phyloP scores from a whole-genome alignment of 179 eudicot species.

The Beta lomatogona region DNA sequence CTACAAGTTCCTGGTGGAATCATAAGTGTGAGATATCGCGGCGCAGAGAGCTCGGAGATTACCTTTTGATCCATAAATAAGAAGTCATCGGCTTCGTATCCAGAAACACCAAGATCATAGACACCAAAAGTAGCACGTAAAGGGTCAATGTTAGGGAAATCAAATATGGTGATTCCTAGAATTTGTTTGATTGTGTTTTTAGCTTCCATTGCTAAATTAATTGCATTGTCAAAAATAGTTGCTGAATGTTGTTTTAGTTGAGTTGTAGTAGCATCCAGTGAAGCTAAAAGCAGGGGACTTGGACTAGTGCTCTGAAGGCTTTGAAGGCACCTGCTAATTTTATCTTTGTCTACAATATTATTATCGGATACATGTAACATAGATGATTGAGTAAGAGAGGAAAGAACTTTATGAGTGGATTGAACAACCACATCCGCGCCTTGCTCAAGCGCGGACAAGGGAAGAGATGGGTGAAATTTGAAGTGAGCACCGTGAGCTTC shows the following conservation, averaged over 20 bases:
- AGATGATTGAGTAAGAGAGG: slow-evolving; percentile 81
- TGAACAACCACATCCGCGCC: slow-evolving; percentile 67
- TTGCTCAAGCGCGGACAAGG: slow-evolving; percentile 63
- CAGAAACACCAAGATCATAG: slow-evolving; percentile 50
- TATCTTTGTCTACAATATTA: slow-evolving; percentile 52
- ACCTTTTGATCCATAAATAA: slow-evolving; percentile 45
- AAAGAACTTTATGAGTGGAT: slow-evolving; percentile 69
- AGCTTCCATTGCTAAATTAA: slow-evolving; percentile 49
- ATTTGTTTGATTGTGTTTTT: slow-evolving; percentile 39
- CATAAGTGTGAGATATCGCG: slow-evolving; percentile 48
- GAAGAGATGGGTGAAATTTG: slow-evolving; percentile 61
- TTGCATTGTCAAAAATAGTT: slow-evolving; percentile 40
- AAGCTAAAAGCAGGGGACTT: slow-evolving; percentile 62
- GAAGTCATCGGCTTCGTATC: slow-evolving; percentile 60
- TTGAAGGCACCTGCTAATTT: slow-evolving; percentile 57
- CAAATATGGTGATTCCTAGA: slow-evolving; percentile 45
- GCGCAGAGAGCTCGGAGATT: slow-evolving; percentile 52
- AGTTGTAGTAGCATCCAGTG: slow-evolving; percentile 71
- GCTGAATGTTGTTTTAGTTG: slow-evolving; percentile 45
- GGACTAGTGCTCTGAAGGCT: slow-evolving; percentile 73
- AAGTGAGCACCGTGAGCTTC: slow-evolving; percentile 92
- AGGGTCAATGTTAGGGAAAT: slow-evolving; percentile 38
- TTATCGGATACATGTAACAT: slow-evolving; percentile 65
- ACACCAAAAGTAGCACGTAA: slow-evolving; percentile 53
- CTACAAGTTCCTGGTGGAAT: slow-evolving; percentile 34